Conservation (phyloP, 306 rosid species). For the Castanopsis chinensis region DNA sequence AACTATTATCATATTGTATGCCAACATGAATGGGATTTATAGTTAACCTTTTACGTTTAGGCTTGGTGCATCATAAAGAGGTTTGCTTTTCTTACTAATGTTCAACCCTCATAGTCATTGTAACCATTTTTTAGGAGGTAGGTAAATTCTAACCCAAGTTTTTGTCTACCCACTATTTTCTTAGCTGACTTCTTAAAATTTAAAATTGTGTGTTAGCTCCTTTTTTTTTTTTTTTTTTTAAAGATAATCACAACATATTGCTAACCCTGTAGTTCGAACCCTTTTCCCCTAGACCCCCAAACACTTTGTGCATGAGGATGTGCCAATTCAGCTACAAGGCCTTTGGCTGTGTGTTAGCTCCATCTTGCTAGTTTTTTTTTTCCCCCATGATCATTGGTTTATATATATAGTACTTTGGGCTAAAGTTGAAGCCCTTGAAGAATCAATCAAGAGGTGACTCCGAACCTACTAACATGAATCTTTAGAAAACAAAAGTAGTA, state of each 20-base stretch:
- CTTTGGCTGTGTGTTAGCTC: neutral
- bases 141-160: neutral
- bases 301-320: too few species aligned
- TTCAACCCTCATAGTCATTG: constrained; percentile 70
- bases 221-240: too few species aligned
- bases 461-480: constrained; percentile 12
- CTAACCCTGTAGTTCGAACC: too few species aligned
- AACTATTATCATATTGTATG: neutral
- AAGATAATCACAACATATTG: too few species aligned
- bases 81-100: constrained; percentile 60
- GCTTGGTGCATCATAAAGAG: constrained; percentile 65
- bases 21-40: constrained; percentile 39
- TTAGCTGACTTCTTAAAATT: neutral
- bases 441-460: constrained; percentile 17
- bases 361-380: constrained; percentile 42
- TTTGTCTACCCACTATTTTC: neutral
- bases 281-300: too few species aligned
- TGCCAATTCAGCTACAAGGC: too few species aligned
- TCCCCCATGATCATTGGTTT: constrained; percentile 41
- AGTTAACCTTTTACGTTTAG: constrained; percentile 45
- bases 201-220: constrained; percentile 5
- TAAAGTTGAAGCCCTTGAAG: constrained; percentile 40
- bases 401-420: constrained; percentile 73
- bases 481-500: neutral
- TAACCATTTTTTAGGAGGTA: constrained; percentile 20